Conservation (phyloP, 305 asterid genomes). For the Fraxinus xanthoxyloides region DNA sequence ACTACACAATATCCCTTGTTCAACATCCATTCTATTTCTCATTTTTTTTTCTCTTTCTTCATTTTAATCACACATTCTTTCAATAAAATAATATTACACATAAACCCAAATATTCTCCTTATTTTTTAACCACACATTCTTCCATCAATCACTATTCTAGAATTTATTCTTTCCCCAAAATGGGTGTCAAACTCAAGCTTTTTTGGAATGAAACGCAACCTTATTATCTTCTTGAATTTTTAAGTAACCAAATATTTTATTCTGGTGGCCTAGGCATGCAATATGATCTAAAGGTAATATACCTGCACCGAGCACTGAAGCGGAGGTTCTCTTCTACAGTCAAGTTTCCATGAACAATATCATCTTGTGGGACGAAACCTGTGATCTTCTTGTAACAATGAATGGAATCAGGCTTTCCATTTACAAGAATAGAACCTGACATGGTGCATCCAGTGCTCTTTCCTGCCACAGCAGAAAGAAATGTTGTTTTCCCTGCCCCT, state of each 20-base stretch:
- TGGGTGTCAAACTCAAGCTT: too few relatives aligned
- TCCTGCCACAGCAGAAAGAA: conserved; percentile 92
- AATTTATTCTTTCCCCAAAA: too few relatives aligned
- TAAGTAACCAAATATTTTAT: neutral
- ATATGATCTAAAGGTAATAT: conserved; percentile 14
- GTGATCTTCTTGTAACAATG: conserved; percentile 80
- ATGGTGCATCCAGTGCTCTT: conserved; percentile 71
- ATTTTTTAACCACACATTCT: too few relatives aligned
- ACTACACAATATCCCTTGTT: too few relatives aligned
- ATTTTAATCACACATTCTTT: too few relatives aligned
- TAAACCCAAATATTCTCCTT: too few relatives aligned
- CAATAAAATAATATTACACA: too few relatives aligned
- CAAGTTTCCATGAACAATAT: conserved; percentile 94
- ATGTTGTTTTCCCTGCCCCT: conserved; percentile 98
- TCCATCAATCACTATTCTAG: too few relatives aligned
- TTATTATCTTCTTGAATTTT: neutral
- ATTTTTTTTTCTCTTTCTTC: too few relatives aligned
- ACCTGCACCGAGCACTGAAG: conserved; percentile 99
- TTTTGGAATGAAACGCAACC: neutral
- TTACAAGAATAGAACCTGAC: conserved; percentile 79
- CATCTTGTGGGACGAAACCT: conserved; percentile 99
- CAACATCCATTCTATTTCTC: too few relatives aligned
- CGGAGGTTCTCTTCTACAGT: conserved; percentile 97
- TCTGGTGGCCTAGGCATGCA: conserved; percentile 4
- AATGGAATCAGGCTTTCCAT: conserved; percentile 80